A percentile compares a stretch with the other conserved stretches of the same genome.
Evolutionary conservation across 2,329 filamentous ascomycete genomes (phyloP).

Genomic region (Sclerotinia trifoliorum): DNA sequence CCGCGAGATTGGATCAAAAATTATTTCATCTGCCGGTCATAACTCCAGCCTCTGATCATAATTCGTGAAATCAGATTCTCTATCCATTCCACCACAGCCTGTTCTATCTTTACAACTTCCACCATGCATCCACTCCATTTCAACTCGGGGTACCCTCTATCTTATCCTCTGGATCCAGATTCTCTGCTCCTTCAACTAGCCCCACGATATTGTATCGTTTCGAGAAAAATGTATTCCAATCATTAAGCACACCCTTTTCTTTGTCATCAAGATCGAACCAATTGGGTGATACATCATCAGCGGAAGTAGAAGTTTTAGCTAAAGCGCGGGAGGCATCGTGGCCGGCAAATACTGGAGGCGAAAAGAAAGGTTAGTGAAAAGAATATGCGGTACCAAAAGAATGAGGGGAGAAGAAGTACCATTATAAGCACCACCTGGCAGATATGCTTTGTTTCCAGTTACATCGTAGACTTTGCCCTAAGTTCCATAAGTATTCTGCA

Average conservation of each 20-base stretch:
- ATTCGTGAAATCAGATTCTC: not conserved
- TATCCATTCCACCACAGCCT: not conserved
- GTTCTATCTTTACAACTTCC: not conserved
- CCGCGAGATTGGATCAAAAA: not conserved
- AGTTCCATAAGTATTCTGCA: not conserved
- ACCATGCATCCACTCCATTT: not conserved
- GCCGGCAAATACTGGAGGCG: conserved; percentile 77
- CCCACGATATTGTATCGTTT: conserved; percentile 95
- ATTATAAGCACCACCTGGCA: conserved; percentile 77
- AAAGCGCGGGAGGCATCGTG: conserved; percentile 95
- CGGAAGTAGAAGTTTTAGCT: conserved; percentile 80
- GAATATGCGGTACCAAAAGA: not conserved
- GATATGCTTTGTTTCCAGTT: conserved; percentile 82
- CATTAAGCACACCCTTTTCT: conserved; percentile 78
- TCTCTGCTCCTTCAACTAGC: conserved; percentile 17
- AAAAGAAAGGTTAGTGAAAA: not conserved
- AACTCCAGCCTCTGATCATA: not conserved
- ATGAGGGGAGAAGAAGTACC: conserved; percentile 53
- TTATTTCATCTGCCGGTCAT: not conserved
- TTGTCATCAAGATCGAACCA: conserved; percentile 83
- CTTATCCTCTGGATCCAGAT: conserved; percentile 16
- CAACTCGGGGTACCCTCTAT: conserved; percentile 5
- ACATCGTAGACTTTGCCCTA: conserved; percentile 95
- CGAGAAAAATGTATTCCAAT: conserved; percentile 95
- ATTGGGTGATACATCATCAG: conserved; percentile 77